Base-by-base conservation (phyloP, 2,329 filamentous ascomycete species). In the Talaromyces albobiverticillius region DNA sequence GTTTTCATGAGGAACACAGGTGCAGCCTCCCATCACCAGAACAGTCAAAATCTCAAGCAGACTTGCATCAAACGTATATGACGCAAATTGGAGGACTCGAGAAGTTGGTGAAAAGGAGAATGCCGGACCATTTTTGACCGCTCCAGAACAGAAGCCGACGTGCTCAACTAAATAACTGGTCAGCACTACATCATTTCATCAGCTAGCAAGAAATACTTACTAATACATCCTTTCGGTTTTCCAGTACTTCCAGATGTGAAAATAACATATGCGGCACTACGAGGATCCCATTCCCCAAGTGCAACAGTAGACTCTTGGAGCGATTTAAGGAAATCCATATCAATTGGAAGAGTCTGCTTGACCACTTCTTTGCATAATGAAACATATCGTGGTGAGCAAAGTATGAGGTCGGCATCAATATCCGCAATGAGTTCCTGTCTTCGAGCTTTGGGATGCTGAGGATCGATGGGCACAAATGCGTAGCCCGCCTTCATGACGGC, bases 61-160 rank as follows among this genome's bases (percentile, higher is more conserved):
- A 48, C 77, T 75, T 23, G 80, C 73, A 57, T 84, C 80, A 48
- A 81, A 78, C 18, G 77, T 77, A 61, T 79, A 82, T 2, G 78
- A 81, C 0, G 80, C 81, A 54, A 82, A 76, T 57, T 83, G 79
- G 13, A 85, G 78, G 8, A 87, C 82, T 2, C 86, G 75, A 4
- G 83, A 83, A 67, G 67, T 4, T 64, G 69, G 43, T 2, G 25
- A 29, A 38, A 34, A 72, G 67, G 9, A 82, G 64, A 0, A 55
- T 16, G 76, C 74, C 0, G 70, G 62, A 0, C 74, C 77, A 56
- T 82, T 79, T 0, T 73, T 71, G 1, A 73, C 59, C 46, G 79
- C 76, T 0, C 75, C 72, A 0, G 80, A 79, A 1, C 80, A 77
- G 1, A 84, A 71, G 0, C 80, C 76, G 0, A 69, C 69, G 59